Evolutionary conservation across 2,329 filamentous ascomycete species (phyloP), one percentile per base, ranked within the genome.

Genomic region (Diaporthe citrichinensis): DNA sequence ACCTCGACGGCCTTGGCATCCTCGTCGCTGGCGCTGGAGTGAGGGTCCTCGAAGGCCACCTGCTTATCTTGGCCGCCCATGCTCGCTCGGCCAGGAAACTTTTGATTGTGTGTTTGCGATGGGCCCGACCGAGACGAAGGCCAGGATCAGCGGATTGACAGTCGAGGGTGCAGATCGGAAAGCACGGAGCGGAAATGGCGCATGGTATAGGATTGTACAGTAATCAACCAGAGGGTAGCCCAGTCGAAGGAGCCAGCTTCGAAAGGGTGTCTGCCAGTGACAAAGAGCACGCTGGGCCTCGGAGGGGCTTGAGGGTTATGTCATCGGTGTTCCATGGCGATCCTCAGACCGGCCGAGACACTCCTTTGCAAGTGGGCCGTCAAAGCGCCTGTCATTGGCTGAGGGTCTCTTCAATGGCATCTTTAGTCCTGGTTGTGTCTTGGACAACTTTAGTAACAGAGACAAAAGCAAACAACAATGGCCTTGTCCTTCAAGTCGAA

Each of bases 1-100:
- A 90, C 89, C 85, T 91, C 89, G 67, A 91, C 86, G 15, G 88
- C 83, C 67, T 82, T 84, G 61, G 82, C 84, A 59, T 90, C 89
- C 74, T 90, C 89, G 65, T 89, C 88, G 78, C 88, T 89, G 49
- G 83, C 85, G 72, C 86, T 87, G 5, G 86, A 87, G 55, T 82
- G 82, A 36, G 81, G 83, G 57, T 81, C 79, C 71, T 79, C 77
- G 39, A 79, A 80, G 57, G 77, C 74, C 17, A 82, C 80, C 34
- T 81, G 80, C 76, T 80, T 82, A 46, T 77, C 78, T 57, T 78
- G 78, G 72, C n/a, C 59, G 55, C 65, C 71, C 76, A 77, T 77
- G 36, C 28, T 75, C 25, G 68, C 68, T 39, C 55, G 28, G 15
- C 23, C 36, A 44, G 25, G 58, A 17, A 41, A 44, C n/a, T 25